Evolutionary conservation across 2,329 filamentous ascomycete genomes (phyloP), one percentile per base, ranked within the genome.

Genomic region (Trichoderma sp.): DNA sequence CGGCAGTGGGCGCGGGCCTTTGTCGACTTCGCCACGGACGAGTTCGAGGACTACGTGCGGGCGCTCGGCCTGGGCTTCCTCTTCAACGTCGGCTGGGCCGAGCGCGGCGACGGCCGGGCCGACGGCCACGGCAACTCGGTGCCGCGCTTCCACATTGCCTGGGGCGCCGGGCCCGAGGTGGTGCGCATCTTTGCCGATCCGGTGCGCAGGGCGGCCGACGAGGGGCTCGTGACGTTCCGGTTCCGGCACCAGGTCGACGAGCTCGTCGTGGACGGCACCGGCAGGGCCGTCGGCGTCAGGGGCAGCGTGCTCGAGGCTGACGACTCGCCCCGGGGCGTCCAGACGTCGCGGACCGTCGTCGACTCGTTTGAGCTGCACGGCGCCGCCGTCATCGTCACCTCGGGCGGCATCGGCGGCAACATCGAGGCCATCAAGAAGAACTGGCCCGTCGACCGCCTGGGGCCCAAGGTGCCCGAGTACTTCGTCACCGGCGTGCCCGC

Each of bases 91-190:
- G 83, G 83, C 28, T 88, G 86, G 85, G 86, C 85, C 1, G 85
- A 88, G 78, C 78, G 85, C 5, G 86, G 86, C 2, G 81, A 81
- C 63, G 85, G 85, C 0, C 71, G 74, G 0, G 82, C 85, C 0
- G 80, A 82, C 4, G 85, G 85, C 2, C 85, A 88, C 70, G 86
- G 86, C 5, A 88, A 88, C 72, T 84, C 83, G 14, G 85, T 88
- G 1, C 86, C 86, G 2, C 74, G 86, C n/a, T 88, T 88, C 71
- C 85, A 88, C 71, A 65, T 88, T 34, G 82, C 83, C 0, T 88
- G 85, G 86, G 85, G 86, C 3, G 83, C 84, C 0, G 86, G 86
- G 0, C 85, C 85, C 4, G 85, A 87, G 72, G 78, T 87, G 1
- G 85, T 88, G 58, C 77, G 83, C 17, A 77, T 85, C 3, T 88